A percentile compares a stretch with the other conserved stretches of the same genome.
phyloP scores from a whole-genome alignment of 768 basidiomycete genomes.

The Lyophyllum semitale region DNA sequence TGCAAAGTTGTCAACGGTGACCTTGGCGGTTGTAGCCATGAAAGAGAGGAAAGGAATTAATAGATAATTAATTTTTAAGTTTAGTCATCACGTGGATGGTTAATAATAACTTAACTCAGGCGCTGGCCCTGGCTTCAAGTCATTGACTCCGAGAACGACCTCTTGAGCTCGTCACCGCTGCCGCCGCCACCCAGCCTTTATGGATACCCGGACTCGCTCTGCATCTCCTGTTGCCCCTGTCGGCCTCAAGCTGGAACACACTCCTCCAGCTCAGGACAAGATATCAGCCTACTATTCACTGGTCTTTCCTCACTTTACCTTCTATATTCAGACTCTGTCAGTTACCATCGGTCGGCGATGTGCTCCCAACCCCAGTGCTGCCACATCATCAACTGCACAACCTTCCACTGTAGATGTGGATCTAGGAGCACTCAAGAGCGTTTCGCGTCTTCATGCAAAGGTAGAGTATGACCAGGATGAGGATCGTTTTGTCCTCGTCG shows the following conservation, averaged over 20 bases:
- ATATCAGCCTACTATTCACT: conserved; percentile 93
- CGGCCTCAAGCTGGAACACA: conserved; percentile 28
- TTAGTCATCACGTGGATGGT: conserved; percentile 14
- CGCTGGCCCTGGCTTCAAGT: too few relatives aligned
- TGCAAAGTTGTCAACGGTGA: conserved; percentile 57
- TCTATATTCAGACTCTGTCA: conserved; percentile 94
- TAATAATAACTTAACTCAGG: too few relatives aligned
- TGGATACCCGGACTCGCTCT: conserved; percentile 47
- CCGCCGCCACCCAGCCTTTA: conserved; percentile 21
- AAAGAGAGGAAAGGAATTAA: conserved; percentile 7
- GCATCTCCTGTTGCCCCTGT: conserved; percentile 33
- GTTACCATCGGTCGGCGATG: conserved; percentile 94
- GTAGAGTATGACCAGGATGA: conserved; percentile 93
- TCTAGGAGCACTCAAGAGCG: conserved; percentile 94
- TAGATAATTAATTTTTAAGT: neutral
- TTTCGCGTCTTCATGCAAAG: conserved; percentile 94
- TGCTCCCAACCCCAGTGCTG: conserved; percentile 49
- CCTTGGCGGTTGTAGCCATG: conserved; percentile 41
- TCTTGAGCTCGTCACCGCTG: conserved; percentile 19
- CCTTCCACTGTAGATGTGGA: conserved; percentile 77
- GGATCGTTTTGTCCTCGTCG: conserved; percentile 85
- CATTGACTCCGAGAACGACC: conserved; percentile 15
- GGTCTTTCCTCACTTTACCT: conserved; percentile 92
- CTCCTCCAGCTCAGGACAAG: conserved; percentile 60
- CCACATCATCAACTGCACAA: conserved; percentile 61